Evolutionary conservation across 2,329 filamentous ascomycete genomes (phyloP), one percentile per base, ranked within the genome.

Genomic region (Alternaria sp.): DNA sequence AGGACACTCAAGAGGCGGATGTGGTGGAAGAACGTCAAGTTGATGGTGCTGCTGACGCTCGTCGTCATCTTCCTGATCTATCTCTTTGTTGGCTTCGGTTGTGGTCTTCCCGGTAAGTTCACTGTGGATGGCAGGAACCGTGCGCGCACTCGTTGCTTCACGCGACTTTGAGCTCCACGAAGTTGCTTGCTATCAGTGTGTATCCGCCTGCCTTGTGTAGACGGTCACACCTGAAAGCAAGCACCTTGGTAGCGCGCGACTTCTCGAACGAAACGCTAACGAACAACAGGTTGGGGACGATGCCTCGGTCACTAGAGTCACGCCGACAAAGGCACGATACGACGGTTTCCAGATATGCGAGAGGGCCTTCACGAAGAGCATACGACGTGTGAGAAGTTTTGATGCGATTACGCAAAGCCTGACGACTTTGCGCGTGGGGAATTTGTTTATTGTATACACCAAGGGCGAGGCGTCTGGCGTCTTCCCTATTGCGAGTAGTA

Each of bases 21-120:
- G 96, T 99, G 96, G 96, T 98, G 95, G 95, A 98, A 98, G 89
- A 98, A 99, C 80, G 87, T 97, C 49, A 96, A 96, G 84, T 82
- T 99, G 71, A 97, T 98, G 93, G 90, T 88, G 7, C 80, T 99
- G 71, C 77, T 94, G 65, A 85, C 81, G 5, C 76, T 97, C 47
- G 93, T 94, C 2, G 81, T 96, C 25, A 79, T 92, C 9, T 92
- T 92, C 74, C 81, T 92, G 79, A 74, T 92, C 5, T 93, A 92
- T 76, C 74, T 93, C 12, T 88, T 92, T 69, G 85, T 92, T 21
- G 90, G 90, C 0, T 89, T 92, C 80, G 90, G 89, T 6, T 93
- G 90, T 77, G 90, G 90, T 7, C 75, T 93, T 65, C 90, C 90
- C 57, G 87, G 75, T 76, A 70, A 63, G 75, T 72, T 23, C 44